Evolutionary conservation across 345 rosid genomes (phyloP).

Genomic region (Eucalyptus erythrocorys): DNA sequence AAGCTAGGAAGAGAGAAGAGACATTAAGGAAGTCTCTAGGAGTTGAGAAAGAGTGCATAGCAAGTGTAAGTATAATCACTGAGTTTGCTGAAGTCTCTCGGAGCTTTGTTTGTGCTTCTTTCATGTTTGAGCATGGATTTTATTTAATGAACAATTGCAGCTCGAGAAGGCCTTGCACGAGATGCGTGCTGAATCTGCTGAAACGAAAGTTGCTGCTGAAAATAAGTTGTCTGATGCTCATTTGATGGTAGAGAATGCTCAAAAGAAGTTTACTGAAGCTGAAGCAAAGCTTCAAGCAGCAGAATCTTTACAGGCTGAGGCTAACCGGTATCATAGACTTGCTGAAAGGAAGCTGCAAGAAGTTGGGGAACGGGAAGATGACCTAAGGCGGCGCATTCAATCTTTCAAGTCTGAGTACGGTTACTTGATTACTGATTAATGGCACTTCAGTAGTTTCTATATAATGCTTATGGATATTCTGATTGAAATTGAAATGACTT

Average conservation of each 20-base stretch:
- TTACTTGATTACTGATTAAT: not conserved
- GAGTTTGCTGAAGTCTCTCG: not conserved
- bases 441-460: not conserved
- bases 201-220: constrained; percentile 74
- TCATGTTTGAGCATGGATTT: not conserved
- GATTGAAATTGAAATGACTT: not conserved
- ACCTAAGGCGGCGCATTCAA: constrained; percentile 41
- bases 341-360: constrained; percentile 91
- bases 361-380: constrained; percentile 79
- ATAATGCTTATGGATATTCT: not conserved
- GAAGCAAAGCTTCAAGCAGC: constrained; percentile 58
- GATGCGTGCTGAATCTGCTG: constrained; percentile 93
- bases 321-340: constrained; percentile 41
- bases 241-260: constrained; percentile 55
- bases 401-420: constrained; percentile 77
- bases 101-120: not conserved
- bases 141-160: constrained; percentile 18
- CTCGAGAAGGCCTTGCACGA: constrained; percentile 91
- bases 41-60: constrained; percentile 76
- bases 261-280: constrained; percentile 50
- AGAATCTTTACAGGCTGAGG: constrained; percentile 69
- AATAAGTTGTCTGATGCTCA: constrained; percentile 57
- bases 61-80: constrained; percentile 50
- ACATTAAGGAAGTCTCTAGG: constrained; percentile 72
- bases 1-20: constrained; percentile 76